Base-by-base conservation (phyloP, 441 rosid genomes). In the Arabidopsis lyrata region DNA sequence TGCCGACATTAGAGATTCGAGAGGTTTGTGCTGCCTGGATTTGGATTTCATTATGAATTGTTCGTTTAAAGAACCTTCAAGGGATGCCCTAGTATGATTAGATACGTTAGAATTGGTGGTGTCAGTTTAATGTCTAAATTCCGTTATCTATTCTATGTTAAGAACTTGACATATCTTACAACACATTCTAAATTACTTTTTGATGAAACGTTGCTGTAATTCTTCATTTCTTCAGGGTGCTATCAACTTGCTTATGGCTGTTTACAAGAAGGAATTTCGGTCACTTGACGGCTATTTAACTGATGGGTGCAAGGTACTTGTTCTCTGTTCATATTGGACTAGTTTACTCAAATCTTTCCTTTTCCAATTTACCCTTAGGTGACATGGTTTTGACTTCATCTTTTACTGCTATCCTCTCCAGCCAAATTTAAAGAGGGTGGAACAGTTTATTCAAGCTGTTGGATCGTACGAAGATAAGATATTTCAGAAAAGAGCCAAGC, bases 1-100 rank as follows among this genome's bases (percentile, higher is more conserved):
- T 95, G 99, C 99, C 99, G 5, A 93, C 99, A 3, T 64, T 95
- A 81, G 99, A 95, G 88, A 95, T 95, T 80, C 90, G 97, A 5
- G 99, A 95, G 99, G 99, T 95, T 81, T 68, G 94, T 75, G 52
- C 20, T 53, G 39, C 32, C n/a, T 65, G 13, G 22, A 48, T 69
- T 31, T 74, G 20, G 8, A n/a, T 66, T 34, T 63, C 4, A 11
- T 36, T 12, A 35, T 56, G 3, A 54, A 0, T 41, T 63, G 27
- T 65, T 36, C n/a, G 62, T n/a, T 12, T 5, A 44, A 18, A 45
- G 5, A 56, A 64, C 24, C 58, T 44, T 55, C 8, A 42, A 54
- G 39, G 16, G 48, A 65, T 64, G 2, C 39, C 10, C 27, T 18
- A 42, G 20, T 47, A 31, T 50, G 13, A 10, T 24, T 48, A 48